Evolutionary conservation across 768 basidiomycete genomes (phyloP), one percentile per base, ranked within the genome.

Genomic region (Lyophyllum atratum): DNA sequence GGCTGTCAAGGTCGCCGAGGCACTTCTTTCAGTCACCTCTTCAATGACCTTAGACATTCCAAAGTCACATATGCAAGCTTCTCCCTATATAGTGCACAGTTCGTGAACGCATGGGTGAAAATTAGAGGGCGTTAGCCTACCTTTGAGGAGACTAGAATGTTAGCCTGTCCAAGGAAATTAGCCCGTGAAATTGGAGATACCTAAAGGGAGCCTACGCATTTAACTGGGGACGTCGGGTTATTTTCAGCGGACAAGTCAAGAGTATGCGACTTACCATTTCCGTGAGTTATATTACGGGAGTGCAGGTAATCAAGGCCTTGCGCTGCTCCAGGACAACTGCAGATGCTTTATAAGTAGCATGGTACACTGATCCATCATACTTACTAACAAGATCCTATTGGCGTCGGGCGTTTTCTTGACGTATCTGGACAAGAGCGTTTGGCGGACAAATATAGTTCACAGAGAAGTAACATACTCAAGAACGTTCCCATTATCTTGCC

Each of bases 31-130:
- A 1, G 83, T 80, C 26, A 86, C 76, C 42, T 85, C 83, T 56
- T 81, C 80, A 34, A 87, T 77, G 26, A 85, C 72, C 63, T 83
- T 85, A 17, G 85, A 81, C 72, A 86, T 80, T 42, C 85, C 85
- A 64, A 87, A 87, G 61, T 87, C 85, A 58, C 81, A 83, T 14
- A 87, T 81, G 29, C 80, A 74, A 24, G 85, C 79, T 59, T 80
- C 72, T 12, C 76, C 79, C 85, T 86, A 49, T 5, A 12, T 25
- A 37, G 34, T 24, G 8, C 17, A 55, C 17, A 26, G 45, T 48
- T 19, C 47, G 24, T 56, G 52, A 51, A 42, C 4, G n/a, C 21
- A 21, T 34, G 17, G 6, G 3, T 24, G 34, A 26, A 12, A 19
- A 25, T 4, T 6, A 44, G 40, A 24, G 19, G 25, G 40, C 55